Percentiles rank a stretch among this genome's conserved stretches.
phyloP scores from a whole-genome alignment of 352 stramenopile species.

The Globisporangium polare region DNA sequence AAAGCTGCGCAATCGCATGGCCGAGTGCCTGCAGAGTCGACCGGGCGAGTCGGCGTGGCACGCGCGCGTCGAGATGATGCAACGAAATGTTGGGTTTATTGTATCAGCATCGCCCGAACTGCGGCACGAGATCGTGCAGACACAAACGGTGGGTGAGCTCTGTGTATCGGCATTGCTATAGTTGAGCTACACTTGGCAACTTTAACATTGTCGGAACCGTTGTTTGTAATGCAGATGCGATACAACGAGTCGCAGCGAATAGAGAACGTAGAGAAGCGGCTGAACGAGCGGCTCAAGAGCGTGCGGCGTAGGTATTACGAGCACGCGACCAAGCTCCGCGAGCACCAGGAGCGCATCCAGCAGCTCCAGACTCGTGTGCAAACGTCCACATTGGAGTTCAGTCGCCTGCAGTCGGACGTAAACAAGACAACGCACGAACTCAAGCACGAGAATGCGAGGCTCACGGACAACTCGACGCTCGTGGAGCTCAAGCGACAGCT shows the following conservation, averaged over 20 bases:
- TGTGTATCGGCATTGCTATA: not conserved
- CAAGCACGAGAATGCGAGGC: constrained; percentile 20
- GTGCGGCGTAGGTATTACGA: constrained; percentile 30
- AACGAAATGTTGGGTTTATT: constrained; percentile 21
- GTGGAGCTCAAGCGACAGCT: constrained; percentile 40
- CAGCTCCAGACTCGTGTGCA: constrained; percentile 18
- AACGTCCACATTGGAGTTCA: constrained; percentile 17
- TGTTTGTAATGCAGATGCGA: constrained; percentile 6
- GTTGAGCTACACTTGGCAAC: not conserved
- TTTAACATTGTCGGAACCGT: not conserved
- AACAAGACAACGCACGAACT: constrained; percentile 14
- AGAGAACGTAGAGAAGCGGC: constrained; percentile 27
- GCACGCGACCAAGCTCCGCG: constrained; percentile 13
- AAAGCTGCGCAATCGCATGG: constrained; percentile 26
- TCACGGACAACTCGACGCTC: constrained; percentile 38
- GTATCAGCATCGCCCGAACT: constrained; percentile 12
- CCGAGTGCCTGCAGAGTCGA: constrained; percentile 17
- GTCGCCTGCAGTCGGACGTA: constrained; percentile 19
- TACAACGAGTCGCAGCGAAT: constrained; percentile 23
- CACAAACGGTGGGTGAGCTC: constrained; percentile 18
- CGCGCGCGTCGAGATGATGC: constrained; percentile 26
- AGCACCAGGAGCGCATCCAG: constrained; percentile 12
- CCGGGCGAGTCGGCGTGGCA: constrained; percentile 25
- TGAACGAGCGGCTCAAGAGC: constrained; percentile 29
- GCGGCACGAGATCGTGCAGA: constrained; percentile 17